A percentile compares a stretch with the other conserved stretches of the same genome.
Evolutionary conservation across 2,329 filamentous ascomycete species (phyloP).

Genomic region (Chaetomium strumarium): DNA sequence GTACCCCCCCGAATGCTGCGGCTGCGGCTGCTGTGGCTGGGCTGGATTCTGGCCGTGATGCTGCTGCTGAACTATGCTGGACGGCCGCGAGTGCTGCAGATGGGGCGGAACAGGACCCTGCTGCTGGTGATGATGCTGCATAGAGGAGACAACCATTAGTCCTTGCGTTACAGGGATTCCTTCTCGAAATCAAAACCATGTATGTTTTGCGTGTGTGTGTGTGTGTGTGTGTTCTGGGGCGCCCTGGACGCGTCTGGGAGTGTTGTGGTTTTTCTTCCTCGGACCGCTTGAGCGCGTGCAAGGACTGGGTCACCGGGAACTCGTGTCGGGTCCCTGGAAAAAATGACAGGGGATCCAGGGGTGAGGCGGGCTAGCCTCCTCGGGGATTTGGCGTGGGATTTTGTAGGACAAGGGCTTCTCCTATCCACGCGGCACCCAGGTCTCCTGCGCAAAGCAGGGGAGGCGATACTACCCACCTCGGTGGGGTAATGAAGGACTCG

Average conservation of each 20-base stretch:
- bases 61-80: slow-evolving; percentile 68
- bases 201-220: slow-evolving; percentile 17
- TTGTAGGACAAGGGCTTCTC: slow-evolving; percentile 23
- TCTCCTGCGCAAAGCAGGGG: slow-evolving; percentile 18
- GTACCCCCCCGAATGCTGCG: slow-evolving; percentile 58
- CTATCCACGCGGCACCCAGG: slow-evolving; percentile 23
- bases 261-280: slow-evolving; percentile 24
- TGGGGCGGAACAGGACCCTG: slow-evolving; percentile 64
- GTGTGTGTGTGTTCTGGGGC: slow-evolving; percentile 19
- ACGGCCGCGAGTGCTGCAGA: slow-evolving; percentile 64
- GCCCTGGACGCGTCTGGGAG: slow-evolving; percentile 24
- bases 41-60: slow-evolving; percentile 62
- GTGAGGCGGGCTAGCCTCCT: slow-evolving; percentile 44
- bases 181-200: slow-evolving; percentile 18
- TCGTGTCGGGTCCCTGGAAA: slow-evolving; percentile 26
- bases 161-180: slow-evolving; percentile 23
- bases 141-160: slow-evolving; percentile 57
- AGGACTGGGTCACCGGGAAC: slow-evolving; percentile 31
- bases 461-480: slow-evolving; percentile 20
- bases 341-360: slow-evolving; percentile 44
- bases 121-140: slow-evolving; percentile 73
- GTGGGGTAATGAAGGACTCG: slow-evolving; percentile 27
- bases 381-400: slow-evolving; percentile 30
- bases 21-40: slow-evolving; percentile 49
- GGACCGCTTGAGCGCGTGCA: slow-evolving; percentile 17